Evolutionary conservation across 1,284 basidiomycete genomes (phyloP).

Genomic region (Bondarzewia mesenterica): DNA sequence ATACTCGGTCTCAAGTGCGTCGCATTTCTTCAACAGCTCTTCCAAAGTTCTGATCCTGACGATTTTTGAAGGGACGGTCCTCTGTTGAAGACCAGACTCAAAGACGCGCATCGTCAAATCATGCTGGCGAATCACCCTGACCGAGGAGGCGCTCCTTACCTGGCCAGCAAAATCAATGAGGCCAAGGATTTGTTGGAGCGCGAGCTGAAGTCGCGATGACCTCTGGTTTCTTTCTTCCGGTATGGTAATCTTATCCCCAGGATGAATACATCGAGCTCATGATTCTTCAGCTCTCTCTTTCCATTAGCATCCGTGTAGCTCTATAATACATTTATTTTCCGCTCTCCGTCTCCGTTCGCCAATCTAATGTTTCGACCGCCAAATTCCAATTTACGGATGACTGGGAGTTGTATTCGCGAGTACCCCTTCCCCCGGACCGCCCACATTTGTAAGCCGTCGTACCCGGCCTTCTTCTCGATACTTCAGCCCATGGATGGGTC

Average conservation of each 20-base stretch:
- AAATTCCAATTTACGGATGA: no score
- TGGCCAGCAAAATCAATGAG: slow-evolving; percentile 98
- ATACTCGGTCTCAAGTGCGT: slow-evolving; percentile 90
- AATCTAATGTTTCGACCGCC: not conserved
- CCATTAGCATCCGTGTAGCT: no score
- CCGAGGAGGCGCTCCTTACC: slow-evolving; percentile 89
- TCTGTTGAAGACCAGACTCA: slow-evolving; percentile 61
- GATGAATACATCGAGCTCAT: no score
- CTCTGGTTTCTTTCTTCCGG: not conserved
- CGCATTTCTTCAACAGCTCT: slow-evolving; percentile 9
- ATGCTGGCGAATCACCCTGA: slow-evolving; percentile 98
- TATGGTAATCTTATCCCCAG: not conserved
- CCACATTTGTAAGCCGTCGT: no score
- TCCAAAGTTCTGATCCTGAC: not conserved
- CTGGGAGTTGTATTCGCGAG: no score
- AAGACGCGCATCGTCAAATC: slow-evolving; percentile 87
- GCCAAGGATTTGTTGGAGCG: slow-evolving; percentile 82
- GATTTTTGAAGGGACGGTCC: slow-evolving; percentile 58
- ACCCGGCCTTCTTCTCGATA: no score
- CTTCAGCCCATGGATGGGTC: no score
- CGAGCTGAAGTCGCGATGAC: slow-evolving; percentile 39
- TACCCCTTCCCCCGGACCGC: no score
- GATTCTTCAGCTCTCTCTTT: no score
- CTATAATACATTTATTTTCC: not conserved
- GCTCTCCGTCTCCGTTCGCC: not conserved